Base-by-base conservation (phyloP, 208 protist species). In the Leishmania tarentolae region DNA sequence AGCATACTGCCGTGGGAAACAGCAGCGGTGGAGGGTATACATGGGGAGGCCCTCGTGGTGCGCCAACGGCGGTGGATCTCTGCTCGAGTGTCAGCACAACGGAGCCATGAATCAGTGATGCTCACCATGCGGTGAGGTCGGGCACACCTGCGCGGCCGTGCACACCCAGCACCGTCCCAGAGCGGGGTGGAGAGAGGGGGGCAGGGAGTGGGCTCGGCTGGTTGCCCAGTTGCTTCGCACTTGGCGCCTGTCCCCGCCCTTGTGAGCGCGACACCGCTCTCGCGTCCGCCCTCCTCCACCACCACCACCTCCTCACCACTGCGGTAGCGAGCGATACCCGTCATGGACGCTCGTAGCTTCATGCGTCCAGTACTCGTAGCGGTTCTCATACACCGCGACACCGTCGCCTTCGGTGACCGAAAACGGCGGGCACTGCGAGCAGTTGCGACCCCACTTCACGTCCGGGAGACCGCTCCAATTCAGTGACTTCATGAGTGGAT, bases 341-440 rank as follows among this genome's bases (percentile, higher is more conserved):
- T 65, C 59, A 37, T 65, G n/a, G n/a, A 65, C 37, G 59, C 17
- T 65, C 11, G 59, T 65, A 1, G 59, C 59, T 11, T 37, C 59
- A 65, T 65, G 59, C n/a, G 28, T 65, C 65, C 65, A 70, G 65
- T 70, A 70, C 65, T 70, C 37, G 65, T 70, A 70, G 37, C 65
- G 65, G 37, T 70, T 70, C 17, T 70, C 65, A 19, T 75, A 75
- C 11, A 75, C 47, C 9, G 71, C 71, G 31, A 75, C 71, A 13
- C 71, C 71, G 50, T 75, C 71, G 15, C n/a, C 71, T 17, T 59
- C 71, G 15, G 71, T 28, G 13, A 75, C 0, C n/a, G 7, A 44
- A 31, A 59, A 75, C 4, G 21, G 13, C 11, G 71, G 71, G 2
- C 47, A 28, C 15, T 47, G 71, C 3, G 47, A 42, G 2, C 24